Evolutionary conservation across 1,284 basidiomycete species (phyloP).

Genomic region (Leccinum fallax): DNA sequence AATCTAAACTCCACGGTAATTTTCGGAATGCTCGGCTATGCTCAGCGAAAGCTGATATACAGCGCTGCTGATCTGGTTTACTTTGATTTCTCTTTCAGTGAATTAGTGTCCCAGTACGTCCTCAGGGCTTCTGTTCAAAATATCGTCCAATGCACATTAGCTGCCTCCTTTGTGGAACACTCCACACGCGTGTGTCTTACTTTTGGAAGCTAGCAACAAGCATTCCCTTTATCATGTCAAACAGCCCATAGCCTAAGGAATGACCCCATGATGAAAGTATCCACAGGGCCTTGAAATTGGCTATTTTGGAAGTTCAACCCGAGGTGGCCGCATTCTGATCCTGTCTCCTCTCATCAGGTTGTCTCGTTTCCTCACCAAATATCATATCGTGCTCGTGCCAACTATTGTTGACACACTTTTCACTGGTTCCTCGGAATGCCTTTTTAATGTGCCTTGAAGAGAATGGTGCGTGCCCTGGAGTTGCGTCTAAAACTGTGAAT

Average conservation of each 20-base stretch:
- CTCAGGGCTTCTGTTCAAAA: not conserved
- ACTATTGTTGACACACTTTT: slow-evolving; percentile 22
- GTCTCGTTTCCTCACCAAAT: not conserved
- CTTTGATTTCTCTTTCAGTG: not conserved
- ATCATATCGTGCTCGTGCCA: not conserved
- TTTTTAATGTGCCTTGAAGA: not conserved
- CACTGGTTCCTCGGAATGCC: slow-evolving; percentile 22
- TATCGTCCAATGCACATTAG: slow-evolving; percentile 24
- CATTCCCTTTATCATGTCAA: slow-evolving; percentile 25
- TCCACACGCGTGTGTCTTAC: slow-evolving; percentile 13
- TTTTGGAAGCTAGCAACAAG: slow-evolving; percentile 3
- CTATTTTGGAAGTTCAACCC: slow-evolving; percentile 19
- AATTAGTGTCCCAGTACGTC: not conserved
- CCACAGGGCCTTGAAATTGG: not conserved
- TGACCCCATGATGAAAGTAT: slow-evolving; percentile 18
- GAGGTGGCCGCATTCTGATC: slow-evolving; percentile 18
- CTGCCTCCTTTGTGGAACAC: slow-evolving; percentile 32
- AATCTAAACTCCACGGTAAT: slow-evolving; percentile 40
- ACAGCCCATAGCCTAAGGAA: slow-evolving; percentile 7
- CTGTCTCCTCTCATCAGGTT: slow-evolving; percentile 16
- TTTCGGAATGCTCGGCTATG: not conserved
- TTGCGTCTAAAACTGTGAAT: slow-evolving; percentile 25
- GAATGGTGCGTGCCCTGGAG: slow-evolving; percentile 8
- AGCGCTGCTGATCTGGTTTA: not conserved
- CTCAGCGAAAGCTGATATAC: not conserved